phyloP scores from a whole-genome alignment of 2,329 filamentous ascomycete species.

The Kalmusia sp. region DNA sequence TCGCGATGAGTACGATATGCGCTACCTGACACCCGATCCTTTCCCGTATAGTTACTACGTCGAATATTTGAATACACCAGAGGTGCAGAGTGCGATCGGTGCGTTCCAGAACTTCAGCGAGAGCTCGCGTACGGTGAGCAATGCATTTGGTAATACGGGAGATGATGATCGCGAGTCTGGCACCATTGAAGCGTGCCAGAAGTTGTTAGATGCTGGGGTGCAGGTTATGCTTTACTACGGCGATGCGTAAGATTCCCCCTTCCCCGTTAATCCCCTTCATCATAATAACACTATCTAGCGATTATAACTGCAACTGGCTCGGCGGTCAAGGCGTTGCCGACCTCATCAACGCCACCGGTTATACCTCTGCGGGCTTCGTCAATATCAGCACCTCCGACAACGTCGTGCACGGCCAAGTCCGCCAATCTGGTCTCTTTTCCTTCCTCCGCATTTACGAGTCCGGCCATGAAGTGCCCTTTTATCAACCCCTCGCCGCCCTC shows the following conservation, averaged over 20 bases:
- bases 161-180: slow-evolving; percentile 57
- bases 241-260: slow-evolving; percentile 55
- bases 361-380: slow-evolving; percentile 54
- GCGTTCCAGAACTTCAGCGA: slow-evolving; percentile 65
- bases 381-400: slow-evolving; percentile 54
- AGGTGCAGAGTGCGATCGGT: slow-evolving; percentile 65
- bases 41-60: slow-evolving; percentile 64
- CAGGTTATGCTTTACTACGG: slow-evolving; percentile 54
- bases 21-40: slow-evolving; percentile 62
- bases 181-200: slow-evolving; percentile 50
- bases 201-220: slow-evolving; percentile 49
- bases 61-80: slow-evolving; percentile 64
- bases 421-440: slow-evolving; percentile 59
- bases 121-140: slow-evolving; percentile 52
- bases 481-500: slow-evolving; percentile 59
- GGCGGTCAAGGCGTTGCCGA: slow-evolving; percentile 52
- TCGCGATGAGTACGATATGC: slow-evolving; percentile 67
- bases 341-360: slow-evolving; percentile 52
- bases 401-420: slow-evolving; percentile 61
- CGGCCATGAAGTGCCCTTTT: slow-evolving; percentile 62
- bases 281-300: too few relatives aligned
- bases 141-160: slow-evolving; percentile 56
- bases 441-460: slow-evolving; percentile 60
- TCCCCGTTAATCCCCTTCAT: too few relatives aligned
- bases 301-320: slow-evolving; percentile 58